Evolutionary conservation across 352 stramenopile genomes (phyloP), one percentile per base, ranked within the genome.

Genomic region (Phytopythium kandeliae): DNA sequence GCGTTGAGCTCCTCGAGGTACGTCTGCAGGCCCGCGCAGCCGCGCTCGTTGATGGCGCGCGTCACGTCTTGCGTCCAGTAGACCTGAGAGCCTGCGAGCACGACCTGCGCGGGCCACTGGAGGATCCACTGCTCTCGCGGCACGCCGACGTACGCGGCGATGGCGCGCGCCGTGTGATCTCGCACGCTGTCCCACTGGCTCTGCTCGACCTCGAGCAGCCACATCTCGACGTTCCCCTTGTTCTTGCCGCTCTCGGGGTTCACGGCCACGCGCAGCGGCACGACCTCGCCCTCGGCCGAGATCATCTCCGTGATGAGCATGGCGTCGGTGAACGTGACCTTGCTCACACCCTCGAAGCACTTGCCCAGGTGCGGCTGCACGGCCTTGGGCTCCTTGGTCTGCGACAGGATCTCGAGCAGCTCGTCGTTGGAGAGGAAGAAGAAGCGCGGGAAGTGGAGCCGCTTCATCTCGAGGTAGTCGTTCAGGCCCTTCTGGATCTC

Each of bases 381-480:
- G 17, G 89, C 88, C 30, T 88, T 86, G 6, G 92, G 90, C 41
- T 98, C 91, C 56, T 97, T 98, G 2, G 92, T 97, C 60, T 98
- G 87, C 1, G 85, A 94, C 2, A 97, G 66, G 48, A 97, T 97
- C 62, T 97, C 89, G 7, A 97, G 74, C 56, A 97, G 53, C 54
- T 97, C 90, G 56, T 97, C 91, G 58, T 97, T 97, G 11, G 89
- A 97, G 2, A 97, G 58, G 70, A 97, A 97, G 75, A 97, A 97
- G 51, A 97, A 97, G n/a, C 91, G 78, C 9, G 91, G 89, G 57
- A 87, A 97, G 56, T 96, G 90, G 24, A 97, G 55, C 2, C 91
- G 76, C 68, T 97, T 97, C 74, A 96, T 96, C 67, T 97, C 90
- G 8, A 97, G 54, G 60, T 97, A 97, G 62, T 97, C 91, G 50